These are phyloP conservation scores for Brassica incana DNA, from an alignment of 345 rosid species.

Conservation along the genomic window DNA sequence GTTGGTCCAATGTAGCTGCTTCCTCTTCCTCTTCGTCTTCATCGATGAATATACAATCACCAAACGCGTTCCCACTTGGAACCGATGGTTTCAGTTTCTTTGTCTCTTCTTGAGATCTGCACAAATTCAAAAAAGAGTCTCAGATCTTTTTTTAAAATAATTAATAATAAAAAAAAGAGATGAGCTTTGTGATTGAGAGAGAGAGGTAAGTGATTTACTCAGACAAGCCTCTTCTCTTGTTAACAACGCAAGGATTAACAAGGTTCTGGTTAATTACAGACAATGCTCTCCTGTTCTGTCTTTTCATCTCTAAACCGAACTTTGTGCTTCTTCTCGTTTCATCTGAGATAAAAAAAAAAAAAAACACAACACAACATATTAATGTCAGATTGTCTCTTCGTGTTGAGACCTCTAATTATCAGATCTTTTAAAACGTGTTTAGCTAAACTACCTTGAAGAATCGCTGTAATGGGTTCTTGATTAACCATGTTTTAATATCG, in stretches of 20 bases:
- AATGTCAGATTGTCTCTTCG: constrained; percentile 12
- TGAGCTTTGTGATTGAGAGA: neutral
- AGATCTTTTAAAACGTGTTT: constrained; percentile 3
- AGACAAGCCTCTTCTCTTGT: constrained; percentile 57
- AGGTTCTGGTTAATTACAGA: constrained; percentile 61
- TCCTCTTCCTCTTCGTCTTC: constrained; percentile 28
- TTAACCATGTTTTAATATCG: constrained; percentile 39
- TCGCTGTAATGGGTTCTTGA: constrained; percentile 45
- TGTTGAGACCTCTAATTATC: neutral
- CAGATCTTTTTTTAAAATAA: constrained; percentile 35
- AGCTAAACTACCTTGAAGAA: constrained; percentile 49
- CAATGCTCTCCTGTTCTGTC: constrained; percentile 62
- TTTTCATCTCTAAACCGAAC: constrained; percentile 51
- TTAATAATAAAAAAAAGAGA: neutral
- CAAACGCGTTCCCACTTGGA: constrained; percentile 53
- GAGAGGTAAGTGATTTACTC: constrained; percentile 37
- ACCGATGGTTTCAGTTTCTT: constrained; percentile 61
- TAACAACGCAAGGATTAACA: constrained; percentile 53
- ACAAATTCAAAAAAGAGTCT: constrained; percentile 3
- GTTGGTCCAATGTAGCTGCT: constrained; percentile 45
- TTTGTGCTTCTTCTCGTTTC: constrained; percentile 44
- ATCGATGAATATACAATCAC: constrained; percentile 67
- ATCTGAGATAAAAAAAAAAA: constrained; percentile 19
- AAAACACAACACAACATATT: neutral
- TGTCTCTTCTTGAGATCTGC: constrained; percentile 40